These are phyloP conservation scores for Achlya hypogyna DNA, from an alignment of 352 stramenopile species.

Conservation along the genomic window DNA sequence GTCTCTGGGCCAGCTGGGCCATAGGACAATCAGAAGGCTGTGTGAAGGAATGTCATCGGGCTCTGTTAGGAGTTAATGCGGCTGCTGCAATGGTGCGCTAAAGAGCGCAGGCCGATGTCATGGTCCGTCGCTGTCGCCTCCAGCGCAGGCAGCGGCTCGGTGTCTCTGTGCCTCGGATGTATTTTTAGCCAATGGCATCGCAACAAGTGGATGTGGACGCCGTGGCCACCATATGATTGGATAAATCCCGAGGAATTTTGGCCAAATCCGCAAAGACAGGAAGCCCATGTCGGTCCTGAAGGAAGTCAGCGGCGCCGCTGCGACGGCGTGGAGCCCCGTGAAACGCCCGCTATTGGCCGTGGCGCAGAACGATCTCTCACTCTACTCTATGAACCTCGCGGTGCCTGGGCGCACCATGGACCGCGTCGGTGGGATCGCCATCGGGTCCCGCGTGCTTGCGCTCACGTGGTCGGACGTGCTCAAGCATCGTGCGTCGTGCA, in stretches of 20 bases:
- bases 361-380: constrained; percentile 79
- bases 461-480: constrained; percentile 87
- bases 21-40: no score
- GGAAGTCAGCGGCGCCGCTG: constrained; percentile 81
- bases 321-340: constrained; percentile 81
- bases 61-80: no score
- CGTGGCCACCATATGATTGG: background rate
- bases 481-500: constrained; percentile 58
- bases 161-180: no score
- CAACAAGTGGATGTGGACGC: constrained; percentile 6
- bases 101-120: no score
- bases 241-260: background rate
- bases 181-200: constrained; percentile 1
- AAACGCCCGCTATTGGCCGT: constrained; percentile 76
- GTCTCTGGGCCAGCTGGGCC: no score
- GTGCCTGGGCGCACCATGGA: constrained; percentile 51
- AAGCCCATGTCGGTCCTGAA: constrained; percentile 83
- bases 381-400: constrained; percentile 90
- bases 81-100: no score
- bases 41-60: no score
- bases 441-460: constrained; percentile 85
- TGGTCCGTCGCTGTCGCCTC: no score
- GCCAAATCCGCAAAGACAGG: background rate
- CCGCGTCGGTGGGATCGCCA: constrained; percentile 81
- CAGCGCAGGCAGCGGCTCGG: no score